A percentile compares a stretch with the other conserved stretches of the same genome.
These are phyloP conservation scores for Ogataea hybrid DNA, from an alignment of 1,139 yeast species.

Conservation along the genomic window DNA sequence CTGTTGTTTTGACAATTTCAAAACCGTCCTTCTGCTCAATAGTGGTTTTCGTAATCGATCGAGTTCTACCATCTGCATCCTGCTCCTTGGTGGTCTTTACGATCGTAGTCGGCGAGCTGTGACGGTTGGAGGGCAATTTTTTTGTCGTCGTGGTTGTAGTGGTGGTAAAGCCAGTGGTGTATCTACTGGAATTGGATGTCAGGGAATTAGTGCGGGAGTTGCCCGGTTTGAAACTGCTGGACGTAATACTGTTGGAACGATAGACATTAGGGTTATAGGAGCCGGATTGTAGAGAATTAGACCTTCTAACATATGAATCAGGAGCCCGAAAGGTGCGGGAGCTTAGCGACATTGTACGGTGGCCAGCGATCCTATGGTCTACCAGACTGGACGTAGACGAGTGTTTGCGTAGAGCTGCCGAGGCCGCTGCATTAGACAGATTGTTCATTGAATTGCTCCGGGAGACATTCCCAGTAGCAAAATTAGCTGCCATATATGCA, in stretches of 20 bases:
- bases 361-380: conserved; percentile 3
- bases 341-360: conserved; percentile 31
- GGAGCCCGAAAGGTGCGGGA: conserved; percentile 27
- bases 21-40: conserved; percentile 33
- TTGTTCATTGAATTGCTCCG: conserved; percentile 28
- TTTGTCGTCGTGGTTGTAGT: conserved; percentile 30
- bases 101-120: conserved; percentile 25
- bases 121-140: conserved; percentile 15
- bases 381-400: conserved; percentile 18
- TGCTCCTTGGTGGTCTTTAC: conserved; percentile 32
- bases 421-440: conserved; percentile 30
- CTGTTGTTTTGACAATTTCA: conserved; percentile 33
- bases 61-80: conserved; percentile 32
- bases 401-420: conserved; percentile 27
- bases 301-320: conserved; percentile 10
- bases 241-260: conserved; percentile 24
- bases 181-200: conserved; percentile 20
- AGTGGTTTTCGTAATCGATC: conserved; percentile 33
- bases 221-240: conserved; percentile 14
- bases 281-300: conserved; percentile 22
- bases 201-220: conserved; percentile 21
- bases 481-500: conserved; percentile 26
- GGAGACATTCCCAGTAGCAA: conserved; percentile 22
- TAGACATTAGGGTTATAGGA: conserved; percentile 13
- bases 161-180: conserved; percentile 24